Evolutionary conservation across 2,329 filamentous ascomycete genomes (phyloP).

Genomic region (Atkinsonella texensis): DNA sequence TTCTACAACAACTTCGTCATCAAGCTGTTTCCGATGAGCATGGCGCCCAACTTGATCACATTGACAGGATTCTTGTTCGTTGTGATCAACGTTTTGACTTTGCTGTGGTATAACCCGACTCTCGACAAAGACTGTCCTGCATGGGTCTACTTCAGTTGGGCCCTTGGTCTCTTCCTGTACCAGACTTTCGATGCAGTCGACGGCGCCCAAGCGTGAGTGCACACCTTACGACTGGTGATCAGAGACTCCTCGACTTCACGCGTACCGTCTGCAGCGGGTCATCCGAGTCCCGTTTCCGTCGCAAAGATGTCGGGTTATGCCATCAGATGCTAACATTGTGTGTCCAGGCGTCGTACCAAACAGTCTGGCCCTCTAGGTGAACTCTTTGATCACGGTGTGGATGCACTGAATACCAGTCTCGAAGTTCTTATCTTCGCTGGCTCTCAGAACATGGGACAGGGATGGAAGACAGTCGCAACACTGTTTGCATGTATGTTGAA

Average conservation of each 20-base stretch:
- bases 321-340: background rate
- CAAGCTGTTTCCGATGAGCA: slow-evolving; percentile 85
- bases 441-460: slow-evolving; percentile 84
- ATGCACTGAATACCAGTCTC: slow-evolving; percentile 91
- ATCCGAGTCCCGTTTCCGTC: too few species aligned
- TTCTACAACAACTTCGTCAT: slow-evolving; percentile 96
- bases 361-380: slow-evolving; percentile 92
- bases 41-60: slow-evolving; percentile 85
- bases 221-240: background rate
- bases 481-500: slow-evolving; percentile 63
- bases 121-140: slow-evolving; percentile 85
- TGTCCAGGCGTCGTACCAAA: slow-evolving; percentile 61
- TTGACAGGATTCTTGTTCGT: slow-evolving; percentile 85
- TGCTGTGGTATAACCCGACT: slow-evolving; percentile 93
- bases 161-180: slow-evolving; percentile 81
- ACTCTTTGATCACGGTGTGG: slow-evolving; percentile 94
- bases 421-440: slow-evolving; percentile 87
- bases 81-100: slow-evolving; percentile 74
- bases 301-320: background rate
- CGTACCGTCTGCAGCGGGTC: too few species aligned
- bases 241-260: too few species aligned
- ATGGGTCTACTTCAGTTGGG: slow-evolving; percentile 94
- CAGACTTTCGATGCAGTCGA: slow-evolving; percentile 98
- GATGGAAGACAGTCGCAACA: slow-evolving; percentile 74
- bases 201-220: slow-evolving; percentile 73